Base-by-base conservation (phyloP, 768 basidiomycete species). In the Calocera cornea region DNA sequence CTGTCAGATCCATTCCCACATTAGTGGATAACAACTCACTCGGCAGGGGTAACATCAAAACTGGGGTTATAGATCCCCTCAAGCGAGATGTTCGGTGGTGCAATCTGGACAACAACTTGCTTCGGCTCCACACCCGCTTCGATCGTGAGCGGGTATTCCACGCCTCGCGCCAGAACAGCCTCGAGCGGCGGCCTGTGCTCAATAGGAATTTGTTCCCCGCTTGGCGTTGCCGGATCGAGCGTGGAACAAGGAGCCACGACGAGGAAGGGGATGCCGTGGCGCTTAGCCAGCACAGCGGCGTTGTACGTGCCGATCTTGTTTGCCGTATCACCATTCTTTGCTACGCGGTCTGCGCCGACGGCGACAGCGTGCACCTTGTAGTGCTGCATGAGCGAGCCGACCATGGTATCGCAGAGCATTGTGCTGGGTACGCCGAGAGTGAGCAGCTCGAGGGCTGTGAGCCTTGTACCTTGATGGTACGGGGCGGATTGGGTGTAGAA, bases 291-390 rank as follows among this genome's bases (percentile, higher is more conserved):
- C 24, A 95, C 91, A 3, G 95, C 93, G 19, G 95, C 93, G 72
- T 98, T 95, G 79, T 95, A 98, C 0, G 95, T 97, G 64, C 94
- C 94, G 74, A 97, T 89, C 81, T 98, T 98, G 82, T 98, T 98
- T 17, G 95, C 95, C 1, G 95, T 97, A 78, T 97, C 95, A 2
- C 95, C 95, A 73, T 98, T 97, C 74, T 79, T 83, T 1, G 92
- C 91, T 71, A 98, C 87, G 68, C 93, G 81, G 74, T 95, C 92
- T 17, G 92, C 91, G 41, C 92, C 92, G 40, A 94, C 92, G 90
- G 89, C 85, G 66, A 94, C 86, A 31, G 87, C 90, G 72, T 93
- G 89, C 65, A 95, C 90, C 24, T 82, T 76, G 74, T 90, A 82
- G 74, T 93, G 86, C 74, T 95, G 92, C 80, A 98, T 91, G 65